Conservation (phyloP, 2,329 filamentous ascomycete genomes). For the Fusarium sublunatum region DNA sequence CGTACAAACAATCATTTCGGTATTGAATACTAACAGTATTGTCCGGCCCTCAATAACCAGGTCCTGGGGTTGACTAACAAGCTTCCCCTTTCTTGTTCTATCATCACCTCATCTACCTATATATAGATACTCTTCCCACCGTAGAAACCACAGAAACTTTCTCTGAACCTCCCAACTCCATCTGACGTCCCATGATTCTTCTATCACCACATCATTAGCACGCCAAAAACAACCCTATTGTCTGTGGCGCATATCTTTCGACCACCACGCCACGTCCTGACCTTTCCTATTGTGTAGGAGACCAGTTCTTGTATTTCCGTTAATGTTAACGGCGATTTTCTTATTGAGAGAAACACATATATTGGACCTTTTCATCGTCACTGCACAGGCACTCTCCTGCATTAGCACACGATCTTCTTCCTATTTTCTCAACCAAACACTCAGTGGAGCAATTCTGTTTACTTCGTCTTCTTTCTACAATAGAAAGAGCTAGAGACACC, state of each 20-base stretch:
- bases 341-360: constrained; percentile 27
- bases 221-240: constrained; percentile 20
- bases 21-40: constrained; percentile 32
- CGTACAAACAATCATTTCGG: constrained; percentile 22
- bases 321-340: constrained; percentile 21
- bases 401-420: constrained; percentile 1
- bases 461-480: background rate
- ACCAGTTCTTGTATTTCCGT: constrained; percentile 28
- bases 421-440: constrained; percentile 1
- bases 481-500: background rate
- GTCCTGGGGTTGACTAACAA: constrained; percentile 4
- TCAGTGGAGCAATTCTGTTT: background rate
- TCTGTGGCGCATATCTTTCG: constrained; percentile 41
- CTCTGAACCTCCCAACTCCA: constrained; percentile 13
- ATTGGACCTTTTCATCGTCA: constrained; percentile 20
- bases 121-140: constrained; percentile 22
- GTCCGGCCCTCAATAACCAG: constrained; percentile 10
- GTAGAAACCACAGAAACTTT: background rate
- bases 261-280: constrained; percentile 16
- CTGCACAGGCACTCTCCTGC: background rate
- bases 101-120: constrained; percentile 19
- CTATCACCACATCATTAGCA: constrained; percentile 10
- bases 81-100: constrained; percentile 1
- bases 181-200: constrained; percentile 14
- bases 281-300: constrained; percentile 36